Conservation (phyloP, 441 rosid genomes). For the Gossypium davidsonii region DNA sequence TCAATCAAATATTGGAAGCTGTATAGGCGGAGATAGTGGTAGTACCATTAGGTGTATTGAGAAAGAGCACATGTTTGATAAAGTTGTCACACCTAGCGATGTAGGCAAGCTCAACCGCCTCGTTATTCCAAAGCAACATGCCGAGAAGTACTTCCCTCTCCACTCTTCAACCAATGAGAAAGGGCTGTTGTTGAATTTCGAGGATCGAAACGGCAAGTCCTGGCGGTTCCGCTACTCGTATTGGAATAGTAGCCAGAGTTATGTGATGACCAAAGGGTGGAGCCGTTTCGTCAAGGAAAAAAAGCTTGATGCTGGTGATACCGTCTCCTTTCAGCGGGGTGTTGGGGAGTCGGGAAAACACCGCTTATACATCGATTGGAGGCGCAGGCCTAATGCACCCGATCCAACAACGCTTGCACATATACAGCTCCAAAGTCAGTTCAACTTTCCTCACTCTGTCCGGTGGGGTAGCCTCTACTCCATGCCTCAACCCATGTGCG, state of each 20-base stretch:
- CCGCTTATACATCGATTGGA: conserved; percentile 76
- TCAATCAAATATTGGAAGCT: conserved; percentile 13
- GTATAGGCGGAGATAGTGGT: conserved; percentile 13
- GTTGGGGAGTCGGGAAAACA: conserved; percentile 55
- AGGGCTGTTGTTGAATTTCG: conserved; percentile 80
- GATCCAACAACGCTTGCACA: conserved; percentile 36
- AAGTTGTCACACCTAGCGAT: conserved; percentile 74
- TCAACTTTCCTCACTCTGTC: conserved; percentile 37
- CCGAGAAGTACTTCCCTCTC: conserved; percentile 86
- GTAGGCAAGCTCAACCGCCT: conserved; percentile 92
- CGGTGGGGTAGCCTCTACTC: conserved; percentile 51
- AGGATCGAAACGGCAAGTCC: conserved; percentile 76
- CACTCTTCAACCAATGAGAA: conserved; percentile 68
- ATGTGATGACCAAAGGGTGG: conserved; percentile 99
- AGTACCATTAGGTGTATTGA: conserved; percentile 21
- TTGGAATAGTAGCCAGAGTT: conserved; percentile 97
- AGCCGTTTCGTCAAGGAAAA: conserved; percentile 97
- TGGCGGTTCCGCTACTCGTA: conserved; percentile 95
- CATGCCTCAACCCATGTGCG: conserved; percentile 30
- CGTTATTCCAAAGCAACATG: conserved; percentile 93
- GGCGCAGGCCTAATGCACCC: conserved; percentile 60
- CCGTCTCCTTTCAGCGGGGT: conserved; percentile 81
- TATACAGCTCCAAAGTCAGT: conserved; percentile 42
- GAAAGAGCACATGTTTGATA: conserved; percentile 73
- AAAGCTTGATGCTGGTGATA: conserved; percentile 88